Evolutionary conservation across 306 rosid genomes (phyloP), one percentile per base, ranked within the genome.

Genomic region (Quercus alba): DNA sequence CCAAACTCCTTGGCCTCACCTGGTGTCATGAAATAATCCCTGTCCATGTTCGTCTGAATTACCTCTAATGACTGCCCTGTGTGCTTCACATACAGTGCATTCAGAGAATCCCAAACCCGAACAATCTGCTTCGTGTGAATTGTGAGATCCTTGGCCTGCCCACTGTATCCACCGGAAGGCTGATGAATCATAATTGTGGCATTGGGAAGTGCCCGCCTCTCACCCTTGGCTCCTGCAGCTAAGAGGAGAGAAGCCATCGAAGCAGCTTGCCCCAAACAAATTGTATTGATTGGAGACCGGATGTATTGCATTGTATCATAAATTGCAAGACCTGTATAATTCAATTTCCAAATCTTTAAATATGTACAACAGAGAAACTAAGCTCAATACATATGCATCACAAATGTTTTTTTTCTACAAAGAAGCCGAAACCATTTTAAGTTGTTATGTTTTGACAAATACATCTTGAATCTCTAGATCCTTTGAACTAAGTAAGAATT

Each of bases 271-370:
- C 97, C 99, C 88, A 93, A 79, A 81, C 99, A 95, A 55, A 88
- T 88, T 11, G 99, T 93, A 70, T 82, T 91, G 80, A 95, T 86
- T 1, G 99, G 98, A 44, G 99, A 95, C 38, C 88, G 87, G 35
- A 95, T 93, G 85, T 95, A 95, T 89, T 89, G 99, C 99, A 95
- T 95, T 0, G 99, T 95, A 71, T 95, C 99, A 85, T 95, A 95
- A 68, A 95, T 95, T 70, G 98, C 98, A 75, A 95, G 99, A 52
- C 99, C 97, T 95, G 80, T 75, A 80, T n/a, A 54, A 63, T 64
- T 76, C 72, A 71, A 75, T 14, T 38, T 38, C 44, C 44, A 6
- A 38, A 11, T 7, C 44, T 7, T 38, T 38, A 38, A 38, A 35
- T 6, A 35, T 35, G 41, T 6, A 35, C 41, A 35, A 35, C 41